Evolutionary conservation across 768 basidiomycete species (phyloP), one percentile per base, ranked within the genome.

Genomic region (Naganishia kalamii): DNA sequence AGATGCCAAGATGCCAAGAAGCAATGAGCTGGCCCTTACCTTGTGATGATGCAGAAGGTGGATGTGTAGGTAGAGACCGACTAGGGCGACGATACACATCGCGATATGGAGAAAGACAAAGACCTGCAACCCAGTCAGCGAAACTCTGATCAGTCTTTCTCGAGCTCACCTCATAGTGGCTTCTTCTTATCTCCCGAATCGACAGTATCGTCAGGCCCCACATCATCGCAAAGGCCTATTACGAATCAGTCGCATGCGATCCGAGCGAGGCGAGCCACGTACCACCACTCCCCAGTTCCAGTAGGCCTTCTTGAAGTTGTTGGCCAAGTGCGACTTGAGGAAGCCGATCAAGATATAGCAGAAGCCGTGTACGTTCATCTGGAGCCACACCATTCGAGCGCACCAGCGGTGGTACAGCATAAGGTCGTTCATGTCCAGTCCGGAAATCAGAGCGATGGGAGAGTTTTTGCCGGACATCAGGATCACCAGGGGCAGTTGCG

Each of bases 271-370:
- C 32, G 13, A 32, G 23, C 13, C 3, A 57, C 54, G 11, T 40
- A 57, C 54, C 13, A 37, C 54, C 35, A 57, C 35, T 13, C 54
- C 54, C 54, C 54, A 57, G n/a, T 57, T 57, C n/a, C 35, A 57
- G 35, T 37, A 57, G 11, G 54, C 33, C 37, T 37, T 57, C 30
- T 15, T 41, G 23, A 57, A 40, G 27, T 57, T 57, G 4, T 10
- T 37, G 6, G 54, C 37, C 54, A 57, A 21, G 19, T 57, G 11
- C 3, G 15, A 37, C 8, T 23, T 13, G 12, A 57, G 8, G 13
- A 57, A 23, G 12, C 29, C 54, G n/a, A 37, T 25, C 4, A 35
- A 12, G 23, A 57, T 23, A 41, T 37, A 57, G 13, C 54, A 33
- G 40, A 41, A 57, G 0, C 35, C 35, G 40, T 57, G 54, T 4